Evolutionary conservation across 2,329 filamentous ascomycete species (phyloP), one percentile per base, ranked within the genome.

Genomic region (Plectosphaerella plurivora): DNA sequence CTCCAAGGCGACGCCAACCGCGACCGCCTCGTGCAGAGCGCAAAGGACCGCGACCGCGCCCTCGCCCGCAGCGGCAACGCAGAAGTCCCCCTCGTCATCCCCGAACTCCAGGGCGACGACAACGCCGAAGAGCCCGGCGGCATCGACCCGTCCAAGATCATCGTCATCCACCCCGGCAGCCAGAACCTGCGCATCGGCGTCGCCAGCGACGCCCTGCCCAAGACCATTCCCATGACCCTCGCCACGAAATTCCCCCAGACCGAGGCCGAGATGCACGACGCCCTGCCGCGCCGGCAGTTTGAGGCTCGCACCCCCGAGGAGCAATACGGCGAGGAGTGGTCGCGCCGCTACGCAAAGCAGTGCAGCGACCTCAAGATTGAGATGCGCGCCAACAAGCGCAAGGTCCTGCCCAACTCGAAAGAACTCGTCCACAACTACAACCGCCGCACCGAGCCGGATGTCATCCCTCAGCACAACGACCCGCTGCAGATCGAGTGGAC

Each of bases 381-480:
- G 49, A 96, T 97, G 89, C 86, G 93, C 56, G 83, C 85, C 60
- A 96, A 96, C 72, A 97, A 97, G 77, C 86, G 91, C 65, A 89
- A 96, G 67, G 92, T 97, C 15, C 73, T 97, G 48, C 94, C 94
- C n/a, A 97, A 97, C 66, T 97, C 92, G 0, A 96, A 96, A 68
- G 94, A 99, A 65, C 77, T 97, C 53, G 93, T 97, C 1, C 84
- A 92, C 58, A 97, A 96, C 65, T 97, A 89, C 78, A 99, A 99
- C 69, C 84, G 89, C 50, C 83, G 90, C 47, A 89, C 86, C 1
- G 84, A 88, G 35, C 87, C 91, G 7, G 94, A 97, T 60, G 82
- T 87, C 47, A 97, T 99, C 55, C 87, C 89, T 5, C 89, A 94
- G 63, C 94, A 97, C 71, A 99, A 97, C 66, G 94, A 99, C 63